Percentiles rank a stretch among this genome's conserved stretches.
Evolutionary conservation across 169 alveolate species (phyloP).

Genomic region (Plasmodium gaboni): DNA sequence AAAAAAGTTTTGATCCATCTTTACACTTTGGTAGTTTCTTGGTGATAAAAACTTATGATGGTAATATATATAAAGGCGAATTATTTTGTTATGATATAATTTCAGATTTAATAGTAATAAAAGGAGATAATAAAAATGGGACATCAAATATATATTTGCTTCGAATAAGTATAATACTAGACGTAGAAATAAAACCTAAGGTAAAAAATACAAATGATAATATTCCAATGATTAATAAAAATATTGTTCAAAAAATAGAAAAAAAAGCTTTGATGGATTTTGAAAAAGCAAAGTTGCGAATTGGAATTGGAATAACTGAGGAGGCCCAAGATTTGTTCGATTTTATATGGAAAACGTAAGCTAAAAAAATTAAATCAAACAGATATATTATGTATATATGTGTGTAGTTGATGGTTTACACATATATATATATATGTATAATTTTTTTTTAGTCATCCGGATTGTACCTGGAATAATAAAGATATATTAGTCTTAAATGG

Average conservation of each 20-base stretch:
- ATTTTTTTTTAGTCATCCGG: conserved; percentile 43
- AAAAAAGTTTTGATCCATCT: conserved; percentile 46
- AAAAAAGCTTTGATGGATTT: conserved; percentile 34
- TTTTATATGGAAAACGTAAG: conserved; percentile 76
- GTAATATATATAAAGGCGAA: conserved; percentile 58
- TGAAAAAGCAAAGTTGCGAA: conserved; percentile 35
- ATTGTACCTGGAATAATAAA: conserved; percentile 57
- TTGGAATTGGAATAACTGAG: conserved; percentile 67
- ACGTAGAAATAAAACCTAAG: conserved; percentile 27
- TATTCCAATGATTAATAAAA: conserved; percentile 31
- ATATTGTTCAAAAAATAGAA: conserved; percentile 51
- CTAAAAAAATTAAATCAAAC: background rate
- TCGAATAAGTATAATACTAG: conserved; percentile 27
- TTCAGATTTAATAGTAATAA: conserved; percentile 23
- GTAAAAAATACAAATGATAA: conserved; percentile 16
- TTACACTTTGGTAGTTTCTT: conserved; percentile 44
- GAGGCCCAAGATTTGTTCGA: conserved; percentile 74
- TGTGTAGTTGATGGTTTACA: background rate
- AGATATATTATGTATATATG: background rate
- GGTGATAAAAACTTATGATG: conserved; percentile 27
- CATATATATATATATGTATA: background rate
- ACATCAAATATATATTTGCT: conserved; percentile 59
- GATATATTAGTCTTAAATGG: conserved; percentile 68
- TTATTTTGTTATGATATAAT: conserved; percentile 48
- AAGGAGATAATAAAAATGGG: conserved; percentile 53